Conservation (phyloP, 441 rosid genomes). For the Isatis lusitanica region DNA sequence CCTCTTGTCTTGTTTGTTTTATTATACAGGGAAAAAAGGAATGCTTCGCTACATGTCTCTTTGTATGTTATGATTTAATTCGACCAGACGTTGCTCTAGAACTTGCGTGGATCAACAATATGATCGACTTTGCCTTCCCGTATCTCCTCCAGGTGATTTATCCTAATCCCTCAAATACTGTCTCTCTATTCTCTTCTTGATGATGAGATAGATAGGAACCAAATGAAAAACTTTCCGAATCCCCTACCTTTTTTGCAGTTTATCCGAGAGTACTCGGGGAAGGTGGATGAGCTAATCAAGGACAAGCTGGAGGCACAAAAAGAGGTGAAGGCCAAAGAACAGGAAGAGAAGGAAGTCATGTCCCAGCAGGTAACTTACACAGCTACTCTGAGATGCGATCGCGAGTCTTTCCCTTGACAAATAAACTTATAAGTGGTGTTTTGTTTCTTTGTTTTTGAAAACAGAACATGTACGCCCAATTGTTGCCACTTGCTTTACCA, state of each 20-base stretch:
- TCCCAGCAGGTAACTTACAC: conserved; percentile 76
- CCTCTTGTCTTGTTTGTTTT: background rate
- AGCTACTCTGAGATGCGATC: background rate
- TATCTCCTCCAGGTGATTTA: conserved; percentile 77
- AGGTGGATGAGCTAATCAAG: conserved; percentile 95
- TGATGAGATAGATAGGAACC: background rate
- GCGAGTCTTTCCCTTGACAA: background rate
- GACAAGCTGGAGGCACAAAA: conserved; percentile 74
- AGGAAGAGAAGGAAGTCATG: conserved; percentile 89
- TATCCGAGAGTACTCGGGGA: conserved; percentile 88
- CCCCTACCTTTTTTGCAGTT: conserved; percentile 47
- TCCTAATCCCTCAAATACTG: background rate
- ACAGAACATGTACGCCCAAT: conserved; percentile 98
- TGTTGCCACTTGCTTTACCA: conserved; percentile 92
- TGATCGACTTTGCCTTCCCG: conserved; percentile 97
- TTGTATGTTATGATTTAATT: conserved; percentile 90
- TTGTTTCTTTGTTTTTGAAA: background rate
- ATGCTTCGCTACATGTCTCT: conserved; percentile 96
- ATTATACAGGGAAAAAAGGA: conserved; percentile 88
- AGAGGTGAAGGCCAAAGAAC: conserved; percentile 83
- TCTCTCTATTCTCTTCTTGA: background rate
- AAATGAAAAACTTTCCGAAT: background rate
- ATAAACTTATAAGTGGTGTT: background rate
- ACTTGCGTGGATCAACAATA: conserved; percentile 90
- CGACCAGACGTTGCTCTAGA: conserved; percentile 90